These are phyloP conservation scores for Steccherinum ochraceum DNA, from an alignment of 768 basidiomycete species.

Conservation along the genomic window DNA sequence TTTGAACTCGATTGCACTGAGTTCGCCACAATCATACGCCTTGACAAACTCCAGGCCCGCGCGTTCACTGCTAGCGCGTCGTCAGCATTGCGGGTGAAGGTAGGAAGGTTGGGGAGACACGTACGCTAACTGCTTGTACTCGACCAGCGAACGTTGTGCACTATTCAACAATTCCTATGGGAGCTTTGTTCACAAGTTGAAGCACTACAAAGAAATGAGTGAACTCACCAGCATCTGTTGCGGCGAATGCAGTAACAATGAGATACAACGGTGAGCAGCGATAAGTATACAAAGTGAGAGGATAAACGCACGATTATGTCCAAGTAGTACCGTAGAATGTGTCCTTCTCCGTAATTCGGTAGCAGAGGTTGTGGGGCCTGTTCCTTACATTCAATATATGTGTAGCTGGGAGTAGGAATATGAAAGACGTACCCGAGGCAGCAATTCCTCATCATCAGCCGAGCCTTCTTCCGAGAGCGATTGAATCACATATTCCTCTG, in stretches of 20 bases:
- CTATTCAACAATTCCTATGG: neutral
- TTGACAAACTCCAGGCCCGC: neutral
- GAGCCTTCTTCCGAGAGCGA: neutral
- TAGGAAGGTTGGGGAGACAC: neutral
- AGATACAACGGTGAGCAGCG: too few relatives aligned
- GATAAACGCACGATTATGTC: slow-evolving; percentile 11
- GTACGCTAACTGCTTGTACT: slow-evolving; percentile 1
- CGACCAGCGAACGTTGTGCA: neutral
- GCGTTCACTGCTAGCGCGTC: neutral
- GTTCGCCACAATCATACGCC: neutral
- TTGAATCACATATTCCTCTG: slow-evolving; percentile 9
- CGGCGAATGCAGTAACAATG: too few relatives aligned
- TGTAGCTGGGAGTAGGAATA: neutral
- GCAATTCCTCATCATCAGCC: neutral
- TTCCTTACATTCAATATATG: neutral
- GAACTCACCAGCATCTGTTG: neutral
- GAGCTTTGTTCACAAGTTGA: neutral
- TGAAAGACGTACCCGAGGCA: neutral
- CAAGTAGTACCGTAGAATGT: slow-evolving; percentile 1
- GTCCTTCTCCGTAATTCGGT: slow-evolving; percentile 12
- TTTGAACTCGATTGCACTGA: neutral
- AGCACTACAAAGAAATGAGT: neutral
- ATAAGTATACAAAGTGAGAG: too few relatives aligned
- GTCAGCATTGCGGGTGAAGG: neutral
- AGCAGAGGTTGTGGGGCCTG: slow-evolving; percentile 10